Percentiles rank a stretch among this genome's conserved stretches.
These are phyloP conservation scores for Wickerhamomyces strasburgensis DNA, from an alignment of 805 yeast genomes.

Conservation along the genomic window DNA sequence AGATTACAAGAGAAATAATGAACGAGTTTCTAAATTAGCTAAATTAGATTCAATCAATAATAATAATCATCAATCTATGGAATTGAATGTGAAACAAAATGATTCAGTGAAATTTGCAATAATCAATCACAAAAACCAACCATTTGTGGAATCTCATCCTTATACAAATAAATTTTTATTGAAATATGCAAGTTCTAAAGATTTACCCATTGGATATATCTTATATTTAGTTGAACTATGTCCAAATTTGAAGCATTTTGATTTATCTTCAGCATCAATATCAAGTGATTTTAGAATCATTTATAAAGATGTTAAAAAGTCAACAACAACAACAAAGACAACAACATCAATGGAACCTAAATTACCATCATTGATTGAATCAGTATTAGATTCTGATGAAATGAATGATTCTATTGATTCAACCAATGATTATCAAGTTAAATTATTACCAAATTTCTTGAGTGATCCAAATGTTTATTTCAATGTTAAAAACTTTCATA, in stretches of 20 bases:
- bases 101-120: slow-evolving; percentile 3
- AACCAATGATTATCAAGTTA: slow-evolving; percentile 1
- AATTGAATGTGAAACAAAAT: background rate
- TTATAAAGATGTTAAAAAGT: slow-evolving; percentile 3
- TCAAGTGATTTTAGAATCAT: slow-evolving; percentile 61
- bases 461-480: slow-evolving; percentile 24
- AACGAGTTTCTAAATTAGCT: background rate
- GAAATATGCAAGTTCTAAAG: slow-evolving; percentile 64
- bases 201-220: slow-evolving; percentile 73
- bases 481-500: slow-evolving; percentile 9
- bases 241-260: slow-evolving; percentile 48
- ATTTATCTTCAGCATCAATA: slow-evolving; percentile 58
- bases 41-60: background rate
- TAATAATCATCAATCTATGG: background rate
- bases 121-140: slow-evolving; percentile 23
- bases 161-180: slow-evolving; percentile 52
- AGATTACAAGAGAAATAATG: background rate
- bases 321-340: too few species aligned
- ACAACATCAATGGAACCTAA: slow-evolving; percentile 1
- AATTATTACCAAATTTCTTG: slow-evolving; percentile 6
- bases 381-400: slow-evolving; percentile 11
- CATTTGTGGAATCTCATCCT: slow-evolving; percentile 49
- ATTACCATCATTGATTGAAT: slow-evolving; percentile 20
- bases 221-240: slow-evolving; percentile 67
- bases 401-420: background rate